phyloP scores from a whole-genome alignment of 2,329 filamentous ascomycete species.

The Fusarium ambrosium region DNA sequence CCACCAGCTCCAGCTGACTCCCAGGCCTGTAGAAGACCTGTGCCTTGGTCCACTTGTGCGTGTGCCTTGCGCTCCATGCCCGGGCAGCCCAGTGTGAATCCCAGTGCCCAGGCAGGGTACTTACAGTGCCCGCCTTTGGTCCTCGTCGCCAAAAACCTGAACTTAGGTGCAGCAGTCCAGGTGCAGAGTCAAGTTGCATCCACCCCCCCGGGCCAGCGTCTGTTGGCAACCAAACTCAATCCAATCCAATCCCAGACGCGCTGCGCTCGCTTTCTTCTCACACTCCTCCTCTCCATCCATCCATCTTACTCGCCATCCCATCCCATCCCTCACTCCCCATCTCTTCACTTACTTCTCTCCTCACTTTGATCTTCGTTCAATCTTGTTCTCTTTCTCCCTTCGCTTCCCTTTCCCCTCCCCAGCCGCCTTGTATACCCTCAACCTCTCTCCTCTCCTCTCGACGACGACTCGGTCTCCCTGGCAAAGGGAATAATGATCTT shows the following conservation, averaged over 20 bases:
- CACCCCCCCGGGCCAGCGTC: conserved; percentile 41
- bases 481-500: conserved; percentile 46
- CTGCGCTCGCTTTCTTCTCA: conserved; percentile 26
- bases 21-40: conserved; percentile 27
- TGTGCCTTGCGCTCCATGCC: conserved; percentile 14
- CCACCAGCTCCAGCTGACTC: conserved; percentile 36
- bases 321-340: conserved; percentile 26
- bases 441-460: conserved; percentile 15
- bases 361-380: conserved; percentile 42
- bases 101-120: conserved; percentile 19
- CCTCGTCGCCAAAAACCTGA: conserved; percentile 8
- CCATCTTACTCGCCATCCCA: conserved; percentile 35
- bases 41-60: conserved; percentile 22
- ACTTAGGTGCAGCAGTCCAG: not conserved
- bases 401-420: conserved; percentile 25
- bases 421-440: conserved; percentile 36
- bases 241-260: conserved; percentile 46
- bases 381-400: conserved; percentile 31
- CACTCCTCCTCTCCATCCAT: conserved; percentile 18
- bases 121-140: conserved; percentile 17
- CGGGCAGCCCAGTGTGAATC: conserved; percentile 16
- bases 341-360: conserved; percentile 35
- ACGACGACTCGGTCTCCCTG: conserved; percentile 38
- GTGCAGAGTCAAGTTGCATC: conserved; percentile 11
- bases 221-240: conserved; percentile 45